These are phyloP conservation scores for Fomes fomentarius DNA, from an alignment of 1,284 basidiomycete genomes.

Conservation along the genomic window DNA sequence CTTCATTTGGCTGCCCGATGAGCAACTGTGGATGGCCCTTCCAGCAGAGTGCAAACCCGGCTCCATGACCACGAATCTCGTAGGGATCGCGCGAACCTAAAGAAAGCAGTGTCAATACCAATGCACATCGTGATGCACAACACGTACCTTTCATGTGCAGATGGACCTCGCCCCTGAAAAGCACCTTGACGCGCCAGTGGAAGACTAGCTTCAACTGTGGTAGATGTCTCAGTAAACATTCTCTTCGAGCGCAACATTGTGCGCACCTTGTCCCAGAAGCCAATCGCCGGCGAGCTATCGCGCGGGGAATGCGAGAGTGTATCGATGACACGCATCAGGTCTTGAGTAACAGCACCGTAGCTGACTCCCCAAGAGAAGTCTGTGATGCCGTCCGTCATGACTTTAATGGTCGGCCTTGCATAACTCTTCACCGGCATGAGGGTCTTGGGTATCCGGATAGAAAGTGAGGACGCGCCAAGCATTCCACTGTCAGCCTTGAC, in stretches of 20 bases:
- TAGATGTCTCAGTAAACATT: background rate
- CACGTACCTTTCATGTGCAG: constrained; percentile 82
- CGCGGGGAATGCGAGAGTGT: constrained; percentile 79
- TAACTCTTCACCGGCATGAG: constrained; percentile 97
- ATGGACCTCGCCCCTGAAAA: constrained; percentile 78
- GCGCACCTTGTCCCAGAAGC: constrained; percentile 91
- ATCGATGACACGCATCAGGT: constrained; percentile 86
- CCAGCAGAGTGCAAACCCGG: constrained; percentile 92
- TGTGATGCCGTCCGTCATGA: constrained; percentile 70
- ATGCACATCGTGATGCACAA: constrained; percentile 1
- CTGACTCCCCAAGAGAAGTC: constrained; percentile 92
- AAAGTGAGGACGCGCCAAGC: constrained; percentile 58
- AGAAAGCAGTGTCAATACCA: constrained; percentile 17
- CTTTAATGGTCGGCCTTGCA: constrained; percentile 73
- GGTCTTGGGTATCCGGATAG: constrained; percentile 83
- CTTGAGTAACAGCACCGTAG: constrained; percentile 86
- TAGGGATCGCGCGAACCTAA: constrained; percentile 88
- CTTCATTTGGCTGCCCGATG: constrained; percentile 76
- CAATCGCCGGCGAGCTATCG: constrained; percentile 87
- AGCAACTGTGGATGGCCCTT: constrained; percentile 75
- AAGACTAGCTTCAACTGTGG: constrained; percentile 77
- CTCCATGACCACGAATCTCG: constrained; percentile 71
- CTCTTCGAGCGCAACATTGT: background rate
- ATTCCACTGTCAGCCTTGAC: constrained; percentile 57
- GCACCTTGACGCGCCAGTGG: constrained; percentile 81